Percentiles rank a stretch among this genome's conserved stretches.
phyloP scores from a whole-genome alignment of 2,329 filamentous ascomycete species.

The Xylariales sp. region DNA sequence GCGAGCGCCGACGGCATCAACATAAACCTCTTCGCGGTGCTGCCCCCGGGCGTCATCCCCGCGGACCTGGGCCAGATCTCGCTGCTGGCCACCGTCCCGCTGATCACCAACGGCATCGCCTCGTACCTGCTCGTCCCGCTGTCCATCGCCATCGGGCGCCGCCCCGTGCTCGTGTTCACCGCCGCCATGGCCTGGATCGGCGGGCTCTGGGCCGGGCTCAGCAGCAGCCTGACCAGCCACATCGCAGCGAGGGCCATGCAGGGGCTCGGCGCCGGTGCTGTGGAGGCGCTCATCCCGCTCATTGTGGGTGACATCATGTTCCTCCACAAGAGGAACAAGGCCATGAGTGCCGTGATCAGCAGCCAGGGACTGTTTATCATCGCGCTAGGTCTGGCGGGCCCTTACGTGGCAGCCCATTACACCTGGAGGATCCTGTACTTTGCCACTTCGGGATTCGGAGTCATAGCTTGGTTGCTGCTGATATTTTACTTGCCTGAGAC shows the following conservation, averaged over 20 bases:
- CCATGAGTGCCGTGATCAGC: slow-evolving; percentile 24
- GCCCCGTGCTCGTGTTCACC: slow-evolving; percentile 29
- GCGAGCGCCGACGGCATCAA: slow-evolving; percentile 15
- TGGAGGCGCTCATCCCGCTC: slow-evolving; percentile 31
- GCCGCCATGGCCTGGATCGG: slow-evolving; percentile 28
- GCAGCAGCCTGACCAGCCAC: slow-evolving; percentile 23
- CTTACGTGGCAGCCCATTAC: slow-evolving; percentile 24
- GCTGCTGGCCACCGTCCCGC: slow-evolving; percentile 28
- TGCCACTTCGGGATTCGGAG: slow-evolving; percentile 24
- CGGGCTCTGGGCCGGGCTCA: slow-evolving; percentile 30
- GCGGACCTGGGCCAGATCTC: slow-evolving; percentile 22
- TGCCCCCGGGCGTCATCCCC: slow-evolving; percentile 25
- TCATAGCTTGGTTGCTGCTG: slow-evolving; percentile 28
- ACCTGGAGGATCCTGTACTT: slow-evolving; percentile 32
- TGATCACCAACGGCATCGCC: slow-evolving; percentile 30
- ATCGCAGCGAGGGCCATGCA: slow-evolving; percentile 28
- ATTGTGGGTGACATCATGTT: slow-evolving; percentile 35
- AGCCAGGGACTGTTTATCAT: slow-evolving; percentile 8
- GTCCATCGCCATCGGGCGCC: slow-evolving; percentile 31
- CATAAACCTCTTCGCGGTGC: slow-evolving; percentile 17
- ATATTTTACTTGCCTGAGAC: slow-evolving; percentile 30
- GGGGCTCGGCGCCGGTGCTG: slow-evolving; percentile 30
- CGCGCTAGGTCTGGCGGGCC: slow-evolving; percentile 9
- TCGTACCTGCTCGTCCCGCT: slow-evolving; percentile 33
- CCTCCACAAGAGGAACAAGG: slow-evolving; percentile 31